Conservation (phyloP, 2,329 filamentous ascomycete genomes). For the Colletotrichum sp. region DNA sequence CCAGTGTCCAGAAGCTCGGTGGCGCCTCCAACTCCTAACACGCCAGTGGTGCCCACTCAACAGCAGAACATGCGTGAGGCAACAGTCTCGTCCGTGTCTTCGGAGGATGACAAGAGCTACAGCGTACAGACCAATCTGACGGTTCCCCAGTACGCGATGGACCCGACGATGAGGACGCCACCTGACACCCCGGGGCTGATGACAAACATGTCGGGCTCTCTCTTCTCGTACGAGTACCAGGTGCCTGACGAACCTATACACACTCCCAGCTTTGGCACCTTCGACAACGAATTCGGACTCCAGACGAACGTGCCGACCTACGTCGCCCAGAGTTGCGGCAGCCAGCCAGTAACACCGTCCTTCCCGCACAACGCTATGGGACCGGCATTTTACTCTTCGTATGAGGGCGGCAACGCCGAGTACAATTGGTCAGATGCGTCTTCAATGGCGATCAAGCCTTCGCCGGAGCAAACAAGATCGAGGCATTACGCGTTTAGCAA, state of each 20-base stretch:
- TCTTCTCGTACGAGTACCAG: conserved; percentile 41
- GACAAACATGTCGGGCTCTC: conserved; percentile 43
- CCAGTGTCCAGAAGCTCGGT: conserved; percentile 46
- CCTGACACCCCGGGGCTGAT: conserved; percentile 58
- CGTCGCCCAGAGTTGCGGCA: conserved; percentile 43
- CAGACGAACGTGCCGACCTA: conserved; percentile 48
- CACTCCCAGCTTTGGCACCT: conserved; percentile 50
- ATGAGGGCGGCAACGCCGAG: conserved; percentile 43
- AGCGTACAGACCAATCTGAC: conserved; percentile 23
- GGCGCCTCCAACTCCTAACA: conserved; percentile 56
- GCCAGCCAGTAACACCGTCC: conserved; percentile 55
- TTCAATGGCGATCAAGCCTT: conserved; percentile 32
- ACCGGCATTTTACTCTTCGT: conserved; percentile 44
- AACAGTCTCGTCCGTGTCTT: conserved; percentile 40
- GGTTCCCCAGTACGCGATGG: conserved; percentile 31
- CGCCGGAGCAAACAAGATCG: conserved; percentile 32
- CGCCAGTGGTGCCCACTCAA: conserved; percentile 45
- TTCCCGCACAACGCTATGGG: conserved; percentile 47
- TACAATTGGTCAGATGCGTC: conserved; percentile 58
- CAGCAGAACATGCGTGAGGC: conserved; percentile 44
- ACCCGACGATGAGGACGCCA: conserved; percentile 56
- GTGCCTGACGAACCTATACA: conserved; percentile 54
- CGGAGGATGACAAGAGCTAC: conserved; percentile 40
- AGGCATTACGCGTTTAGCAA: conserved; percentile 39
- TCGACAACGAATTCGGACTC: conserved; percentile 47